Conservation (phyloP, 805 yeast genomes). For the Cyberlindnera amylophila region DNA sequence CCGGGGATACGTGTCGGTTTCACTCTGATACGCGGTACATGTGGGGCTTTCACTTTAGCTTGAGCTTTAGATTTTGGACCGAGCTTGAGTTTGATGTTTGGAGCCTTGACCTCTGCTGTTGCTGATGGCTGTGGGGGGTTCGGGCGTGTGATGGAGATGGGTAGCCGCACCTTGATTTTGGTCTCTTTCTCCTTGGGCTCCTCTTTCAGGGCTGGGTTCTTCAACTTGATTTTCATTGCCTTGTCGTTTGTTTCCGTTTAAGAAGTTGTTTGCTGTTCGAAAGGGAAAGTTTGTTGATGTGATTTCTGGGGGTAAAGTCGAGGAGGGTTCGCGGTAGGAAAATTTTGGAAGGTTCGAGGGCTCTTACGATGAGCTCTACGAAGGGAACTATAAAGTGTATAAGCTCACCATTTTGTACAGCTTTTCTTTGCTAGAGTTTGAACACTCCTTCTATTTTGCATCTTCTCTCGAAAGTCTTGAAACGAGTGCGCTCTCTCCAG, state of each 20-base stretch:
- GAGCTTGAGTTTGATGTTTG: constrained; percentile 14
- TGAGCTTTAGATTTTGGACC: constrained; percentile 7
- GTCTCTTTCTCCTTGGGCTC: constrained; percentile 4
- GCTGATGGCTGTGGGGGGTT: constrained; percentile 4
- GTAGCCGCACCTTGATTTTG: constrained; percentile 17
- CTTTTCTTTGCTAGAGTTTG: too few relatives aligned
- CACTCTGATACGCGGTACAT: constrained; percentile 31
- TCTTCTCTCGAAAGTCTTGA: too few relatives aligned
- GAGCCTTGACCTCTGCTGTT: constrained; percentile 5
- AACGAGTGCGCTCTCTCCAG: too few relatives aligned
- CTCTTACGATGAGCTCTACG: neutral
- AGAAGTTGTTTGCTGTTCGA: neutral
- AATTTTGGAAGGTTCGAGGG: constrained; percentile 3
- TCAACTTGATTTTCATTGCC: constrained; percentile 13
- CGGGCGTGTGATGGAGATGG: constrained; percentile 4
- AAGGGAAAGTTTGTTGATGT: too few relatives aligned
- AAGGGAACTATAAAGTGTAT: too few relatives aligned
- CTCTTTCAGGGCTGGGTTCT: constrained; percentile 4
- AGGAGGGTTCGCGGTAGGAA: constrained; percentile 4
- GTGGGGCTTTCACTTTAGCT: constrained; percentile 25
- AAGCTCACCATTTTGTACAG: too few relatives aligned
- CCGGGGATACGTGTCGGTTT: constrained; percentile 73
- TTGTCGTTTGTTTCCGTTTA: neutral
- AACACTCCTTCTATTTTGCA: too few relatives aligned
- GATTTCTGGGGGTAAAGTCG: neutral